Percentiles rank a stretch among this genome's conserved stretches.
phyloP scores from a whole-genome alignment of 75 land plant genomes.

The Pinus tabuliformis region DNA sequence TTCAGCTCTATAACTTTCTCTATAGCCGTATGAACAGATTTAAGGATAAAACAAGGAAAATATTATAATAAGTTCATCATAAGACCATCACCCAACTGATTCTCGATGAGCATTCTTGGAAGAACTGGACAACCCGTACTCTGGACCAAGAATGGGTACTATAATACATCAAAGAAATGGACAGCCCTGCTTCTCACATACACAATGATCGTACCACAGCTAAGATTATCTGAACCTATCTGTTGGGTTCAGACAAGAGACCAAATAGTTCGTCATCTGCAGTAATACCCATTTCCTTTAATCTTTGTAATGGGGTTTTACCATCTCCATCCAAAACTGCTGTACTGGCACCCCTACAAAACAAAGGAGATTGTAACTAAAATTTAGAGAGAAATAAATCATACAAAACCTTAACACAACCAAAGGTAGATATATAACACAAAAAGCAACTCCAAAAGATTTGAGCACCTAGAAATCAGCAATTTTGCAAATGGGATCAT shows the following conservation, averaged over 20 bases:
- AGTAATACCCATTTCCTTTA: conserved; percentile 41
- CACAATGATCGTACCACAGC: background rate
- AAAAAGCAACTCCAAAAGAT: conserved; percentile 8
- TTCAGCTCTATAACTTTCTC: background rate
- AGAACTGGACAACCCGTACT: background rate
- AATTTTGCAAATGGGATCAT: conserved; percentile 33
- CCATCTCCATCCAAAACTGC: conserved; percentile 53
- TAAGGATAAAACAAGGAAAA: background rate
- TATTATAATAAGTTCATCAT: background rate
- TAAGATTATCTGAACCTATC: background rate
- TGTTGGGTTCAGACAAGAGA: conserved; percentile 16
- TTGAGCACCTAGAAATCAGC: conserved; percentile 56
- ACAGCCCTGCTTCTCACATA: background rate
- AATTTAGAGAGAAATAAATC: background rate
- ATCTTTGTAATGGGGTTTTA: conserved; percentile 57
- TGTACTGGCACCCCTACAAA: conserved; percentile 74
- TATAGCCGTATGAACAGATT: background rate
- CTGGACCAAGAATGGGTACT: background rate
- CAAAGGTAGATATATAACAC: background rate
- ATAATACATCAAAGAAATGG: conserved; percentile 3
- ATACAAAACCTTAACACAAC: background rate
- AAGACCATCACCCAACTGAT: background rate
- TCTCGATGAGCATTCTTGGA: background rate
- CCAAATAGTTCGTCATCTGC: conserved; percentile 69
- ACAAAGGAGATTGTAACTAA: background rate